Evolutionary conservation across 768 basidiomycete genomes (phyloP), one percentile per base, ranked within the genome.

Genomic region (Hygrophoropsis aurantiaca): DNA sequence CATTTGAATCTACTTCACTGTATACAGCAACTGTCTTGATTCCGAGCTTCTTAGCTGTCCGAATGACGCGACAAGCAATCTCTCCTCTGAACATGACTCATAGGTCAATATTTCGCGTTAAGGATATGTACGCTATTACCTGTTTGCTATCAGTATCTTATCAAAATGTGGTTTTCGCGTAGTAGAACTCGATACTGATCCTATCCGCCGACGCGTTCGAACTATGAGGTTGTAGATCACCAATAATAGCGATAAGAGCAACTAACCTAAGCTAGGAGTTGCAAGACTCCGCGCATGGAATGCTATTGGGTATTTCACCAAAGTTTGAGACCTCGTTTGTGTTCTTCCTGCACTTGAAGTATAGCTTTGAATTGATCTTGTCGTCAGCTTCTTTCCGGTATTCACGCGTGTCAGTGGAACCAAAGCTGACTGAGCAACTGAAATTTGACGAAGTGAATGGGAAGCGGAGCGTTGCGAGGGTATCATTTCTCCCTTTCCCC

Each of bases 51-150:
- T 75, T 82, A 2, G 91, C 90, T 0, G 94, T 95, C 20, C 89
- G 84, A 46, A 95, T 95, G 36, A 97, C 90, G 16, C 94, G 85
- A 65, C 94, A 97, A 5, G 94, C 93, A 53, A 97, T 97, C 68
- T 97, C 94, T 39, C 94, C 94, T 65, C 93, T 95, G 51, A 11
- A 23, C 2, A 44, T 4, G 16, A 50, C 13, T 36, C 26, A 19
- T 48, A 10, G 39, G 32, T 27, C 18, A 47, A 24, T 20, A 27
- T 21, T 36, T 11, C 25, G 20, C 10, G 21, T 11, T 5, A 7
- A 34, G 32, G 7, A 2, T 3, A 13, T 5, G 7, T 6, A 11
- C 20, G 40, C 30, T 41, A 72, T 43, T 46, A 86, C 93, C 93
- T 74, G 60, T 97, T 97, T 0, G 93, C 93, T 47, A 97, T 83